phyloP scores from a whole-genome alignment of 2,329 filamentous ascomycete genomes.

The Ustilaginoidea virens region DNA sequence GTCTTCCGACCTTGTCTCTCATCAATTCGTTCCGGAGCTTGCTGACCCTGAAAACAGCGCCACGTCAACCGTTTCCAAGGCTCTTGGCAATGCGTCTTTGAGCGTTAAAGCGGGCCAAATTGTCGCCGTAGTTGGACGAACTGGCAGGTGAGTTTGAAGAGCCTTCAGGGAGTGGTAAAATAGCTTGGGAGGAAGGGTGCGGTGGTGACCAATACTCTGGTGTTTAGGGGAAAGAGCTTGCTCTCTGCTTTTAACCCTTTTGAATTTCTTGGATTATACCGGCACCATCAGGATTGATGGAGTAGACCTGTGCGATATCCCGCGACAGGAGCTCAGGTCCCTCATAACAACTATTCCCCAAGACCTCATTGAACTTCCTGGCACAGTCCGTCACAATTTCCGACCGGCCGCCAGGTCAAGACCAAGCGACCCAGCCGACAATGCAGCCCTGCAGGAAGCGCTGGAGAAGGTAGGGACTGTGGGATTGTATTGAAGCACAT shows the following conservation, averaged over 20 bases:
- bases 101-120: conserved; percentile 8
- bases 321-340: conserved; percentile 10
- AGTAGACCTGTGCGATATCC: conserved; percentile 11
- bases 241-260: conserved; percentile 1
- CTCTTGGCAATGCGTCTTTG: conserved; percentile 5
- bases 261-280: neutral
- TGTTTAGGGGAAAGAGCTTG: conserved; percentile 10
- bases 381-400: conserved; percentile 5
- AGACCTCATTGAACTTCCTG: conserved; percentile 10
- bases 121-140: conserved; percentile 9
- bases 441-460: conserved; percentile 4
- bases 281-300: conserved; percentile 11
- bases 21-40: neutral
- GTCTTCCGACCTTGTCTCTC: neutral
- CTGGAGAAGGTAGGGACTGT: conserved; percentile 6
- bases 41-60: neutral
- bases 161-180: too few species aligned
- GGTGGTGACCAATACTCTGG: neutral
- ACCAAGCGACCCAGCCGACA: neutral
- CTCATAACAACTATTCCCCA: conserved; percentile 16
- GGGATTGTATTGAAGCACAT: conserved; percentile 1
- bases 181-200: too few species aligned
- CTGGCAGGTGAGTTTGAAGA: conserved; percentile 3
- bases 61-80: neutral
- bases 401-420: neutral